Evolutionary conservation across 345 rosid species (phyloP).

Genomic region (rapeseed (Brassica napus)): DNA sequence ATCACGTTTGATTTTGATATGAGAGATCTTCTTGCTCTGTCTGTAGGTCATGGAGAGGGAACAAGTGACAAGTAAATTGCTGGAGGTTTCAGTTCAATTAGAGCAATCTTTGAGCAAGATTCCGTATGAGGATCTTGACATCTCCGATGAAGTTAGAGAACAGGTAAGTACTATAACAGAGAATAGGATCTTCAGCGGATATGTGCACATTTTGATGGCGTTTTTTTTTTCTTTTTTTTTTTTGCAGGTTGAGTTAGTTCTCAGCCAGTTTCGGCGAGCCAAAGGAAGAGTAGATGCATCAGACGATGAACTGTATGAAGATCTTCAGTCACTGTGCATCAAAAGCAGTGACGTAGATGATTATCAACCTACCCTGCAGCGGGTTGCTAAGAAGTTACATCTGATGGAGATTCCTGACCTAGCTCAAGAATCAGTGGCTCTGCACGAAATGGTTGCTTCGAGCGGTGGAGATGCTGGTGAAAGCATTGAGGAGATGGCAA

Average conservation of each 20-base stretch:
- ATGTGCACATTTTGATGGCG: neutral
- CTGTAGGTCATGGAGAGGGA: slow-evolving; percentile 87
- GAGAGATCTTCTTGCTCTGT: slow-evolving; percentile 17
- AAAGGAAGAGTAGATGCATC: slow-evolving; percentile 75
- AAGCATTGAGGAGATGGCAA: slow-evolving; percentile 83
- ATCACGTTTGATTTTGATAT: slow-evolving; percentile 6
- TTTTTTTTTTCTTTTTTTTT: slow-evolving; percentile 17
- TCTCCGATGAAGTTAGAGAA: slow-evolving; percentile 97
- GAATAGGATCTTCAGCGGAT: neutral
- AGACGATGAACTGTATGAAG: slow-evolving; percentile 59
- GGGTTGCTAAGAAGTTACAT: slow-evolving; percentile 71
- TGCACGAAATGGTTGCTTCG: slow-evolving; percentile 79
- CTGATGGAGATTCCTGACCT: slow-evolving; percentile 72
- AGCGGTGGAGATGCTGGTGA: slow-evolving; percentile 73
- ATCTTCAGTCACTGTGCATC: slow-evolving; percentile 63
- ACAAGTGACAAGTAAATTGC: slow-evolving; percentile 59
- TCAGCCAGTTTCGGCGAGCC: slow-evolving; percentile 83
- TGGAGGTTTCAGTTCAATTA: slow-evolving; percentile 63
- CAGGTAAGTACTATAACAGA: slow-evolving; percentile 59
- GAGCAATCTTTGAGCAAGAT: slow-evolving; percentile 75
- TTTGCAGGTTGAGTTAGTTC: slow-evolving; percentile 82
- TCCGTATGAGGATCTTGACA: slow-evolving; percentile 70
- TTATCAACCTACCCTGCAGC: slow-evolving; percentile 56
- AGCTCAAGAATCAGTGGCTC: slow-evolving; percentile 86
- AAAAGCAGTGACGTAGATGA: slow-evolving; percentile 49